A percentile compares a stretch with the other conserved stretches of the same genome.
Conservation (phyloP, 345 rosid genomes). For the Schrenkiella parvula region DNA sequence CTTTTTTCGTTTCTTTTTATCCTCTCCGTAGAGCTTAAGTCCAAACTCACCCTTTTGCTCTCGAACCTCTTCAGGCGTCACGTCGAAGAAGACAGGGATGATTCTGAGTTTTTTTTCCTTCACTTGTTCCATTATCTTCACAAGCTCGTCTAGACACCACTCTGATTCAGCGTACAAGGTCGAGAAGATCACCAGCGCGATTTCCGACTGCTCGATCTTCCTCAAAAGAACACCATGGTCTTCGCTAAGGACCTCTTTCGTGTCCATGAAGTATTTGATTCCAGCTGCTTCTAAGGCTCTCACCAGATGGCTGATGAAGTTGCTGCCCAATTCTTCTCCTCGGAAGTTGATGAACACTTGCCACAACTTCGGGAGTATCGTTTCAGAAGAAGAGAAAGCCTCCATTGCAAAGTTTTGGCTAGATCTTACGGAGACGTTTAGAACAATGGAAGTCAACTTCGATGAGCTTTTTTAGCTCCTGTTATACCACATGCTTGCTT, state of each 20-base stretch:
- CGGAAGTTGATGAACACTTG: conserved; percentile 17
- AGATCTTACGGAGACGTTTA: not conserved
- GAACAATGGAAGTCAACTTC: not conserved
- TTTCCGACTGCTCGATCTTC: not conserved
- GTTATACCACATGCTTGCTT: too few relatives aligned
- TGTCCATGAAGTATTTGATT: conserved; percentile 4
- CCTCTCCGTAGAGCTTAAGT: not conserved
- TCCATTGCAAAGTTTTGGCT: not conserved
- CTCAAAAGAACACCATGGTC: not conserved
- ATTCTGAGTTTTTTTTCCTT: not conserved
- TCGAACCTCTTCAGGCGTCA: not conserved
- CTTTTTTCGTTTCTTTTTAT: not conserved
- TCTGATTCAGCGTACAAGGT: not conserved
- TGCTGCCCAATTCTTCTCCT: not conserved
- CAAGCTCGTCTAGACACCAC: conserved; percentile 3
- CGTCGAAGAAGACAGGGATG: not conserved
- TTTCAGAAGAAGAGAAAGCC: not conserved
- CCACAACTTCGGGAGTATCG: not conserved
- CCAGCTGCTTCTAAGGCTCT: not conserved
- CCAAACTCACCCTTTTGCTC: not conserved
- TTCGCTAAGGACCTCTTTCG: not conserved
- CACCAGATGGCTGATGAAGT: not conserved
- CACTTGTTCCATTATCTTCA: not conserved
- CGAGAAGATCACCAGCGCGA: not conserved
- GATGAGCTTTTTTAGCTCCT: too few relatives aligned